Conservation (phyloP, 768 basidiomycete species). For the Lentinus brumalis region DNA sequence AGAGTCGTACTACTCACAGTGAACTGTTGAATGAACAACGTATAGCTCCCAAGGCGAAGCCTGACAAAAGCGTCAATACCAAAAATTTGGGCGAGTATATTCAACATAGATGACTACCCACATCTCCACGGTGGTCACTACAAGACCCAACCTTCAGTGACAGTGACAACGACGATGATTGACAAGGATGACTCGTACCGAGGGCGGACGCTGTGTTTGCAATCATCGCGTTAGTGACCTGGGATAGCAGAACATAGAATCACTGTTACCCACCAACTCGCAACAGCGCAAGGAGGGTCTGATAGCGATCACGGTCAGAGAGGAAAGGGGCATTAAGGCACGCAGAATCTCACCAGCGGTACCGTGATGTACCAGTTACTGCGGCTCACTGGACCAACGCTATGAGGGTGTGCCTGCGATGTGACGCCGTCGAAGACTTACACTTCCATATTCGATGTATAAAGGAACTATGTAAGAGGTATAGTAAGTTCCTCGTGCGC, state of each 20-base stretch:
- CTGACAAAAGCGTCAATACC: neutral
- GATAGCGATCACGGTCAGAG: neutral
- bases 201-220: slow-evolving; percentile 12
- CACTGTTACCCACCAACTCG: slow-evolving; percentile 12
- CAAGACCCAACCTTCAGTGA: neutral
- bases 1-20: slow-evolving; percentile 7
- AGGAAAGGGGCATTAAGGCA: no score
- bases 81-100: neutral
- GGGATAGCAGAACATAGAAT: neutral
- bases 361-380: slow-evolving; percentile 21
- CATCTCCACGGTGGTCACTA: slow-evolving; percentile 14
- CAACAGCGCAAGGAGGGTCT: slow-evolving; percentile 12
- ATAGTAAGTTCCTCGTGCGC: neutral
- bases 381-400: slow-evolving; percentile 20
- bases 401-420: neutral
- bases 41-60: slow-evolving; percentile 20
- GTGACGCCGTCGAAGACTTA: neutral
- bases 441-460: slow-evolving; percentile 22
- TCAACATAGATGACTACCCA: no score
- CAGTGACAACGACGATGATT: no score
- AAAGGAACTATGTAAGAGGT: slow-evolving; percentile 28
- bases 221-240: neutral
- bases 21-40: slow-evolving; percentile 15
- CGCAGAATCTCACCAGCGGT: slow-evolving; percentile 15
- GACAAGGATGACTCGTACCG: slow-evolving; percentile 5